Conservation (phyloP, 2,329 filamentous ascomycete species). For the Exophiala aquamarina region DNA sequence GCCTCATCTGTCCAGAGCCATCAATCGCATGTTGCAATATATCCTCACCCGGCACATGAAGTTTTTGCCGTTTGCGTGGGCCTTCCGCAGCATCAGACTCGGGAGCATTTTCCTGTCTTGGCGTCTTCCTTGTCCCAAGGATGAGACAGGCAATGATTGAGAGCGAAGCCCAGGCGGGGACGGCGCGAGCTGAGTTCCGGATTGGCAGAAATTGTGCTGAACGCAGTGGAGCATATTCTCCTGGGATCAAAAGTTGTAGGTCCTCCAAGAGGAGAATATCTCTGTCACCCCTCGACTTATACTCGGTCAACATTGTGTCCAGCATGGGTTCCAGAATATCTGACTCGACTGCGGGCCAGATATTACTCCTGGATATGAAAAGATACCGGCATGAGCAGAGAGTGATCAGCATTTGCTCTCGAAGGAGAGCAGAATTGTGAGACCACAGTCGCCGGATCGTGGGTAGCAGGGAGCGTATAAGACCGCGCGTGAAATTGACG, state of each 20-base stretch:
- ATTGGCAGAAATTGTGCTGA: conserved; percentile 37
- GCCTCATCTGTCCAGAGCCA: conserved; percentile 14
- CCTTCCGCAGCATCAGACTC: conserved; percentile 1
- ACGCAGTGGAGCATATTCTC: conserved; percentile 35
- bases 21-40: conserved; percentile 10
- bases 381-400: conserved; percentile 67
- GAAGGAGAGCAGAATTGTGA: conserved; percentile 64
- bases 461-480: conserved; percentile 65
- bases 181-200: conserved; percentile 35
- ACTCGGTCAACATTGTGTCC: conserved; percentile 69
- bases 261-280: conserved; percentile 78
- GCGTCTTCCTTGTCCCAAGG: conserved; percentile 6
- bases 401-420: conserved; percentile 75
- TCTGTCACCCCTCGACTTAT: conserved; percentile 67
- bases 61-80: conserved; percentile 21
- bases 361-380: conserved; percentile 46
- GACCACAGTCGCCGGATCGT: conserved; percentile 74
- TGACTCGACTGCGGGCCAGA: conserved; percentile 33
- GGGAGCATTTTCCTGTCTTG: not conserved
- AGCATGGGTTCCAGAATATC: conserved; percentile 10
- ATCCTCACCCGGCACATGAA: conserved; percentile 12
- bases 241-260: conserved; percentile 54
- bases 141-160: conserved; percentile 40
- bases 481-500: conserved; percentile 58
- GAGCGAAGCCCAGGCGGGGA: conserved; percentile 41